Evolutionary conservation across 208 protist species (phyloP).

Genomic region (Balamuthia mandrillaris): DNA sequence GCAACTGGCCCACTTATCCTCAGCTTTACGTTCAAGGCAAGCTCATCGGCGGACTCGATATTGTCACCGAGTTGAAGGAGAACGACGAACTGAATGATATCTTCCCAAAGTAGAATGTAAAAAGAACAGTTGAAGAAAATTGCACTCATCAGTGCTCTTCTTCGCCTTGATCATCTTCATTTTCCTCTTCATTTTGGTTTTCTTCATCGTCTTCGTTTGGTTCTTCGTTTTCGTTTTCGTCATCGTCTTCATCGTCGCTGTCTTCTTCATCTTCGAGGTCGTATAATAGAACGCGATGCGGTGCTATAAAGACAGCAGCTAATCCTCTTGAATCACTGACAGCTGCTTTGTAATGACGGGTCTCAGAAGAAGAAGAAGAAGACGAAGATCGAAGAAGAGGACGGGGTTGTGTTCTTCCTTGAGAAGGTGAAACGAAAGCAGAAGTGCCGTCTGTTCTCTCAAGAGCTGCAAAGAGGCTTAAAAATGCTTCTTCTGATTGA

Average conservation of each 20-base stretch:
- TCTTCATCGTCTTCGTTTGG: not conserved
- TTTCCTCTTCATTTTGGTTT: no score
- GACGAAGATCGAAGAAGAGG: not conserved
- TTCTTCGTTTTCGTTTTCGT: not conserved
- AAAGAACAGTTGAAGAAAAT: not conserved
- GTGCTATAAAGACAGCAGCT: not conserved
- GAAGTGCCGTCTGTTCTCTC: not conserved
- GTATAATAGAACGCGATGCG: constrained; percentile 9
- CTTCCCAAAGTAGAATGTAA: not conserved
- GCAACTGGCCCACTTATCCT: constrained; percentile 79
- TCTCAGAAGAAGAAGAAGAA: not conserved
- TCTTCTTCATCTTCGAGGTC: constrained; percentile 10
- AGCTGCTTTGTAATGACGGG: not conserved
- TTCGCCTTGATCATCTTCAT: not conserved
- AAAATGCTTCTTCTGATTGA: not conserved
- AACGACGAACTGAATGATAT: constrained; percentile 49
- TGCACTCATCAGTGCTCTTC: not conserved
- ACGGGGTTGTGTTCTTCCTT: not conserved
- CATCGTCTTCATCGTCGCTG: not conserved
- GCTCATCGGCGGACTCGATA: constrained; percentile 77
- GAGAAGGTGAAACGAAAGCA: no score
- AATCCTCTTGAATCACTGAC: not conserved
- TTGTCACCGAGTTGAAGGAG: constrained; percentile 68
- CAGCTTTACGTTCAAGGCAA: constrained; percentile 77
- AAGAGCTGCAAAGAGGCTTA: not conserved